These are phyloP conservation scores for Jackrogersella multiformis DNA, from an alignment of 495 filamentous ascomycete genomes.

Conservation along the genomic window DNA sequence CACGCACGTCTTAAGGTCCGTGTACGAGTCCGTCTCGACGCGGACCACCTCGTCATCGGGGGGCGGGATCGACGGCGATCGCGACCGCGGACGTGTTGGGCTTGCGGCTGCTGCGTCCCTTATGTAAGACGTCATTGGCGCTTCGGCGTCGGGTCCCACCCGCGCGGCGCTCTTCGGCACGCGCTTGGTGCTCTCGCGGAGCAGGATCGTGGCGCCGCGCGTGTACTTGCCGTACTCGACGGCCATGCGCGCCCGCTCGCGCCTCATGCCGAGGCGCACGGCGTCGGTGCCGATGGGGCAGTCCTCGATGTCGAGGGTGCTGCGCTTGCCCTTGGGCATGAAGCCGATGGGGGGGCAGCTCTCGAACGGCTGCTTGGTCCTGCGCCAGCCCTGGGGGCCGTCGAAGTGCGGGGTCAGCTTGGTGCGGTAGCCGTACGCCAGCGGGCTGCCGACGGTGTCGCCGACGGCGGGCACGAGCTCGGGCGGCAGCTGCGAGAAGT, in stretches of 20 bases:
- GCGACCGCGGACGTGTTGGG: constrained; percentile 6
- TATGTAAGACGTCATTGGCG: constrained; percentile 13
- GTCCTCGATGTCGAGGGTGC: constrained; percentile 92
- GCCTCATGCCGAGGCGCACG: constrained; percentile 76
- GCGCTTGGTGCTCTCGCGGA: constrained; percentile 85
- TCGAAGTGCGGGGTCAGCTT: constrained; percentile 97
- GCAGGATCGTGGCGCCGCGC: constrained; percentile 84
- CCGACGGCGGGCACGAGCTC: constrained; percentile 78
- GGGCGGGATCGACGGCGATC: neutral
- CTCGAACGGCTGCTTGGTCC: constrained; percentile 55
- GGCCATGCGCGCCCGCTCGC: constrained; percentile 74
- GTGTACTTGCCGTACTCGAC: constrained; percentile 75
- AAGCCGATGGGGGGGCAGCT: constrained; percentile 88
- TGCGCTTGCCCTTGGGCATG: constrained; percentile 75
- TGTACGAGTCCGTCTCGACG: constrained; percentile 57
- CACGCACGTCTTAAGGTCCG: constrained; percentile 84
- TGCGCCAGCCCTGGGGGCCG: constrained; percentile 62
- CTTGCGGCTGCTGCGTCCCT: constrained; percentile 16
- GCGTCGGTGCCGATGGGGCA: constrained; percentile 93
- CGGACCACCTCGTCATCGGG: constrained; percentile 35
- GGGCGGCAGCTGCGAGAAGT: constrained; percentile 84
- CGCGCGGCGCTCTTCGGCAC: constrained; percentile 56
- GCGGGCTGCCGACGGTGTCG: constrained; percentile 87
- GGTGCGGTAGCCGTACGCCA: constrained; percentile 93
- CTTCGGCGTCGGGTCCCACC: neutral